Conservation (phyloP, 805 yeast genomes). For the Suhomyces prunicola region DNA sequence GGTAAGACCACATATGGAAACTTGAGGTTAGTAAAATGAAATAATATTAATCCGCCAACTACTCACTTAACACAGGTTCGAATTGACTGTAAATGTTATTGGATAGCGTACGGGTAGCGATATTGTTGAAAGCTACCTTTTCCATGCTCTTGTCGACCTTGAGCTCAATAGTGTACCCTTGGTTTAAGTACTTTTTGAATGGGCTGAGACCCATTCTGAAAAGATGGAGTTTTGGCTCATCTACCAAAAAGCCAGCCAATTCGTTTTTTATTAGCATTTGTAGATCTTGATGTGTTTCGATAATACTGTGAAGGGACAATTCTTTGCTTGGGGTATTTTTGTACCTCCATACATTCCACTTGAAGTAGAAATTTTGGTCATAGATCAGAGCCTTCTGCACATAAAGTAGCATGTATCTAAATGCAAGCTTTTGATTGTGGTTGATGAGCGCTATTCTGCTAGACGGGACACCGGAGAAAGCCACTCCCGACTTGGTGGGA, state of each 20-base stretch:
- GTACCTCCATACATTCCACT: constrained; percentile 9
- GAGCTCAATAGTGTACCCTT: constrained; percentile 12
- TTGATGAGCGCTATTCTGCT: constrained; percentile 1
- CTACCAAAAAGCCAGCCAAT: background rate
- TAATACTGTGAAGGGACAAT: background rate
- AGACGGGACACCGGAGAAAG: constrained; percentile 5
- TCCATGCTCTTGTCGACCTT: constrained; percentile 1
- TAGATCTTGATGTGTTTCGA: constrained; percentile 7
- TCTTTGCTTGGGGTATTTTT: background rate
- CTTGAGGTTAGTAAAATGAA: constrained; percentile 2
- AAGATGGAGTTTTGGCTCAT: constrained; percentile 2
- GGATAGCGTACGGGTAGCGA: constrained; percentile 3
- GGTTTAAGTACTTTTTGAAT: background rate
- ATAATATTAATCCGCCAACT: background rate
- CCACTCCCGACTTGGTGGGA: background rate
- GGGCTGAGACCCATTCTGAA: constrained; percentile 10
- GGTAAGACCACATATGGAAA: constrained; percentile 9
- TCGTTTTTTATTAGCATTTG: background rate
- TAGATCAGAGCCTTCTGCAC: background rate
- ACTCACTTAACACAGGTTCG: constrained; percentile 1
- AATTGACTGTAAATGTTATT: constrained; percentile 6
- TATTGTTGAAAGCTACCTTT: background rate
- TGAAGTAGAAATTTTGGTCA: constrained; percentile 4
- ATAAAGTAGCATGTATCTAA: background rate
- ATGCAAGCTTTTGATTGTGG: constrained; percentile 2